phyloP scores from a whole-genome alignment of 768 basidiomycete species.

The Tubosaeta sp. region DNA sequence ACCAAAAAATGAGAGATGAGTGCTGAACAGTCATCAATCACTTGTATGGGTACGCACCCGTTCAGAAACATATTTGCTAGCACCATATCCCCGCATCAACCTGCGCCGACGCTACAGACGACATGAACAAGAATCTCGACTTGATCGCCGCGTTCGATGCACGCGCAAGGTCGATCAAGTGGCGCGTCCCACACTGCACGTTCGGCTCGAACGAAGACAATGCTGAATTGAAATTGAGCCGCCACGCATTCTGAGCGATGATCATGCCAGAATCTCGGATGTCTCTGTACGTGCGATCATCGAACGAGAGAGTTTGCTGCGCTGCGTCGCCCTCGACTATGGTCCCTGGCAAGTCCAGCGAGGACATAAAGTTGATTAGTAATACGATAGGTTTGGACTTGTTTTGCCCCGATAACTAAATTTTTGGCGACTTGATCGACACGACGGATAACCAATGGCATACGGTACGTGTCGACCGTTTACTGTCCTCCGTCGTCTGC shows the following conservation, averaged over 20 bases:
- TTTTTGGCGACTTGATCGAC: too few relatives aligned
- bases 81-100: constrained; percentile 31
- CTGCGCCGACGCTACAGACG: constrained; percentile 28
- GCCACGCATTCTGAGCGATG: constrained; percentile 38
- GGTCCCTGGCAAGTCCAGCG: too few relatives aligned
- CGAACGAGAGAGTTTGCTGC: constrained; percentile 21
- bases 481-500: not conserved
- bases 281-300: constrained; percentile 18
- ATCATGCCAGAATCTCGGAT: constrained; percentile 23
- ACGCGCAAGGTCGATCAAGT: constrained; percentile 22
- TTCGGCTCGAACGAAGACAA: constrained; percentile 48
- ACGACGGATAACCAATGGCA: constrained; percentile 25
- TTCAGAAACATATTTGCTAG: constrained; percentile 29
- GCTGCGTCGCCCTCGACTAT: constrained; percentile 26
- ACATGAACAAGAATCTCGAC: constrained; percentile 33
- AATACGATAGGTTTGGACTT: too few relatives aligned
- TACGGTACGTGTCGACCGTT: constrained; percentile 25
- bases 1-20: not conserved
- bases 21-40: constrained; percentile 1
- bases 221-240: constrained; percentile 20
- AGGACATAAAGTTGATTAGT: too few relatives aligned
- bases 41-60: constrained; percentile 8
- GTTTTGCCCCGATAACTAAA: too few relatives aligned
- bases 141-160: constrained; percentile 16
- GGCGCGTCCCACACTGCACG: constrained; percentile 40